Evolutionary conservation across 768 basidiomycete species (phyloP).

Genomic region (Tremella mesenterica): DNA sequence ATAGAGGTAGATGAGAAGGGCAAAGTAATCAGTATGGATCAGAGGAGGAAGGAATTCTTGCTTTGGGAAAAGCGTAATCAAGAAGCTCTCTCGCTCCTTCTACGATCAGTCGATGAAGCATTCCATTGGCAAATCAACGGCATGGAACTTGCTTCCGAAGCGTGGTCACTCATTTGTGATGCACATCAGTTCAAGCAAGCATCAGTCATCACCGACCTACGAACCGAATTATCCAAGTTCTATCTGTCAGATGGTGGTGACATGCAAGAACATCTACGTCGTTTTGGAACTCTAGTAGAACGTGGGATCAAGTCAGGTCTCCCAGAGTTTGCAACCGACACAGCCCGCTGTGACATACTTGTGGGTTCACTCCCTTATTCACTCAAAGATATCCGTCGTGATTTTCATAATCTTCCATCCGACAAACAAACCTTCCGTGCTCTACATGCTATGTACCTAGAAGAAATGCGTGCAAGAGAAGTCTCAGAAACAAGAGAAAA

Average conservation of each 20-base stretch:
- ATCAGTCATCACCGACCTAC: background rate
- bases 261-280: background rate
- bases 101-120: background rate
- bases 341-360: background rate
- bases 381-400: background rate
- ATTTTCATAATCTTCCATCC: background rate
- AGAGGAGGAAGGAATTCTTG: background rate
- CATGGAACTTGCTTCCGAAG: background rate
- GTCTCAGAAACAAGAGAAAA: too few relatives aligned
- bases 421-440: too few relatives aligned
- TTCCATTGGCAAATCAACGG: slow-evolving; percentile 9
- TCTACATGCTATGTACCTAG: too few relatives aligned
- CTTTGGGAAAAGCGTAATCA: background rate
- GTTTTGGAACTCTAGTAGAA: background rate
- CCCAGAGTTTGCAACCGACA: background rate
- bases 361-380: background rate
- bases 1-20: background rate
- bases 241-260: background rate
- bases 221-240: background rate
- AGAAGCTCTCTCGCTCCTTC: background rate
- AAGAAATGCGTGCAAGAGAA: too few relatives aligned
- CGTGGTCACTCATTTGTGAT: background rate
- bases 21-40: background rate
- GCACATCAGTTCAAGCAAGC: background rate
- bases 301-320: background rate